Percentiles rank a stretch among this genome's conserved stretches.
Conservation (phyloP, 139 green algal genomes). For the Penium margaritaceum region DNA sequence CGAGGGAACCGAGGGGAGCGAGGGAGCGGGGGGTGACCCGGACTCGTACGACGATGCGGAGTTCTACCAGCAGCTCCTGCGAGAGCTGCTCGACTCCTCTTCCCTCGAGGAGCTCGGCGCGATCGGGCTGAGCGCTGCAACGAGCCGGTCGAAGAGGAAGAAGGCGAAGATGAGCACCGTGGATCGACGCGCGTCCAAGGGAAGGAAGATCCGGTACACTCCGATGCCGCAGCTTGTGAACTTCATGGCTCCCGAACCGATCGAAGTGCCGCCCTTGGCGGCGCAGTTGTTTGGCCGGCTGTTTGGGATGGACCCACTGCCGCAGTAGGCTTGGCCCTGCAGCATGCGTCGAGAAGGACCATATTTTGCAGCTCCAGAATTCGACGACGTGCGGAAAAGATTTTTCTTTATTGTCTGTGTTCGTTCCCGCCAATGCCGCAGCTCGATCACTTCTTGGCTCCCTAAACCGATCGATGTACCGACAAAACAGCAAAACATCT, state of each 20-base stretch:
- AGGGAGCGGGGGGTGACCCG: constrained; percentile 12
- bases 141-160: constrained; percentile 53
- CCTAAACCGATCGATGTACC: no score
- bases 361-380: no score
- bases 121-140: neutral
- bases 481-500: no score
- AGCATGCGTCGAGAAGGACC: no score
- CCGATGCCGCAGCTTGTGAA: constrained; percentile 50
- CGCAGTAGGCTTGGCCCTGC: no score
- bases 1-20: no score
- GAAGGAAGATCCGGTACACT: constrained; percentile 77
- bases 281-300: constrained; percentile 12
- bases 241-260: constrained; percentile 30
- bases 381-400: no score
- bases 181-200: constrained; percentile 79
- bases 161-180: constrained; percentile 73
- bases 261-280: constrained; percentile 11
- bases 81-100: constrained; percentile 73
- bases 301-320: no score
- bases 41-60: constrained; percentile 85
- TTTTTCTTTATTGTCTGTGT: no score
- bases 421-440: no score
- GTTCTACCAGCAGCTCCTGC: constrained; percentile 85
- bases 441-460: no score
- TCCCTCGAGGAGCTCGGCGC: neutral